Percentiles rank a stretch among this genome's conserved stretches.
Conservation (phyloP, 2,329 filamentous ascomycete genomes). For the Rachicladosporium sp. region DNA sequence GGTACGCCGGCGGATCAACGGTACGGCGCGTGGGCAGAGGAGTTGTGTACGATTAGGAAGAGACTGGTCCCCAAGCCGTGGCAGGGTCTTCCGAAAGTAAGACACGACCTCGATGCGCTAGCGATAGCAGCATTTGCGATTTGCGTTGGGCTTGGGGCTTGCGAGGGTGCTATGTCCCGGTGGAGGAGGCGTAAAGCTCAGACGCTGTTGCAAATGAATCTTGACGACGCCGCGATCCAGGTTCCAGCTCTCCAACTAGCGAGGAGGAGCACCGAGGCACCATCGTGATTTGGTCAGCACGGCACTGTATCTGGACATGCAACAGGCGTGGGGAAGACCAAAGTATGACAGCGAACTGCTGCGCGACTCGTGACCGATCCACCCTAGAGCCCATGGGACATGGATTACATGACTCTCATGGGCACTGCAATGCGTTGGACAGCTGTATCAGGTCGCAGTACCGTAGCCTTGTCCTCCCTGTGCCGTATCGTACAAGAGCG, state of each 20-base stretch:
- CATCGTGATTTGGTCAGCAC: not conserved
- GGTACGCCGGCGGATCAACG: not conserved
- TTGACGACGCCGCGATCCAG: too few species aligned
- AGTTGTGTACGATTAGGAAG: not conserved
- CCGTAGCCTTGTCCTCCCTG: slow-evolving; percentile 1
- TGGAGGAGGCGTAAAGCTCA: too few species aligned
- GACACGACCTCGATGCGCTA: slow-evolving; percentile 1
- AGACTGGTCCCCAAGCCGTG: not conserved
- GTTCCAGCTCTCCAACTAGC: too few species aligned
- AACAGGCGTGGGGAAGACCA: not conserved
- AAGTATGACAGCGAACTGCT: not conserved
- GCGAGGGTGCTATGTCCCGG: too few species aligned
- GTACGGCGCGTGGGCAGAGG: not conserved
- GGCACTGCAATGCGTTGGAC: not conserved
- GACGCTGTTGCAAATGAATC: too few species aligned
- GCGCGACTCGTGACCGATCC: not conserved
- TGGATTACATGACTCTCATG: slow-evolving; percentile 1
- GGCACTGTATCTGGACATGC: slow-evolving; percentile 1
- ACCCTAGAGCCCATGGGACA: slow-evolving; percentile 1
- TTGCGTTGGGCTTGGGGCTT: too few species aligned
- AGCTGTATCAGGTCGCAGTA: slow-evolving; percentile 1
- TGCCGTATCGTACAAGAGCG: not conserved
- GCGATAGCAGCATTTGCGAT: slow-evolving; percentile 1
- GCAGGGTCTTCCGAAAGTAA: slow-evolving; percentile 3
- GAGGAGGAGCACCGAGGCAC: too few species aligned